phyloP scores from a whole-genome alignment of 2,329 filamentous ascomycete genomes.

The Alternaria tenuissima region DNA sequence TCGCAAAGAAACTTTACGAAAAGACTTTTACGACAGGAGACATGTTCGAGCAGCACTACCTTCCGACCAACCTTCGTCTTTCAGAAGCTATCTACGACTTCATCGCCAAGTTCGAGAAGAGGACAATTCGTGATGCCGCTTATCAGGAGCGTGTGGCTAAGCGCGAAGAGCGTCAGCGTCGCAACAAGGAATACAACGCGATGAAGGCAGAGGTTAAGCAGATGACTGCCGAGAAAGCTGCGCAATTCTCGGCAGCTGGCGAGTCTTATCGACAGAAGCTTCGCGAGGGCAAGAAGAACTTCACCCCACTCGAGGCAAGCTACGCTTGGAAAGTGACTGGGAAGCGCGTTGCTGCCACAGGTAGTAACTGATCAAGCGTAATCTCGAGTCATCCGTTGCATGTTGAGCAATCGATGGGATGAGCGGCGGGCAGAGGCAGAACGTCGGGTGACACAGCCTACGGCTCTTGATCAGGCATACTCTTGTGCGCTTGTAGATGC shows the following conservation, averaged over 20 bases:
- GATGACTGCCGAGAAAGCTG: neutral
- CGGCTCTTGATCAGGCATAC: neutral
- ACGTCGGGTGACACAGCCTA: neutral
- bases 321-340: slow-evolving; percentile 2
- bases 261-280: slow-evolving; percentile 7
- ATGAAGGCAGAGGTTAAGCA: neutral
- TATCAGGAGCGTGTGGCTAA: neutral
- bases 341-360: neutral
- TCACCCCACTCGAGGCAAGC: neutral
- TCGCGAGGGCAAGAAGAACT: slow-evolving; percentile 2
- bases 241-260: neutral
- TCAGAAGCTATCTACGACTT: neutral
- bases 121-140: neutral
- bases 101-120: neutral
- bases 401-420: neutral
- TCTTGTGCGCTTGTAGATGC: neutral
- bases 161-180: neutral
- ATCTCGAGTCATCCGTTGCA: too few species aligned
- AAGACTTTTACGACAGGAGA: neutral
- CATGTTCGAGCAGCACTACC: neutral
- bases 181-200: neutral
- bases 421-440: neutral
- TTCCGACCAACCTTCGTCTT: slow-evolving; percentile 3
- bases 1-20: slow-evolving; percentile 2
- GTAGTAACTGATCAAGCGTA: neutral